These are phyloP conservation scores for Erysimum pusillum DNA, from an alignment of 441 rosid species.

Conservation along the genomic window DNA sequence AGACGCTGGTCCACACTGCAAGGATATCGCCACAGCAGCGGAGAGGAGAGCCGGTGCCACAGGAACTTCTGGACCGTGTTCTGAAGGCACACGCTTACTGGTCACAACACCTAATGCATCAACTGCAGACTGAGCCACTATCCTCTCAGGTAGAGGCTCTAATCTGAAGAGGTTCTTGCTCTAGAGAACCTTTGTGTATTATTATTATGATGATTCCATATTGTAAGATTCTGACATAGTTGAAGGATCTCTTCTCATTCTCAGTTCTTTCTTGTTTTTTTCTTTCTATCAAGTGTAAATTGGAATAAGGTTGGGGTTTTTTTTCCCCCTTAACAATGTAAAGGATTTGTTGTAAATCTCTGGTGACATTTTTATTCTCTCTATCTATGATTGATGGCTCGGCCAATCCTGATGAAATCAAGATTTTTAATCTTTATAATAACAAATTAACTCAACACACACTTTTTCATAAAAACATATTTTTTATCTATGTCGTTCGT, in stretches of 20 bases:
- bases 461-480: too few relatives aligned
- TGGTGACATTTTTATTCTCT: neutral
- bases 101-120: constrained; percentile 82
- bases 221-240: constrained; percentile 45
- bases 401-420: neutral
- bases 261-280: neutral
- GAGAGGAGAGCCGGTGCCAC: constrained; percentile 98
- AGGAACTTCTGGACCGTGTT: constrained; percentile 92
- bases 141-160: constrained; percentile 18
- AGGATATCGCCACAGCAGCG: constrained; percentile 97
- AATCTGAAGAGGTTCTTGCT: constrained; percentile 8
- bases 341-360: constrained; percentile 28
- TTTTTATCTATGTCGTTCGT: too few relatives aligned
- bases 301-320: constrained; percentile 33
- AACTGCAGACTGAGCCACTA: constrained; percentile 51
- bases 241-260: constrained; percentile 24
- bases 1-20: constrained; percentile 97
- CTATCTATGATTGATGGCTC: neutral
- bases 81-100: constrained; percentile 85
- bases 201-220: constrained; percentile 22
- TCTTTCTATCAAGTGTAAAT: constrained; percentile 32
- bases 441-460: too few relatives aligned
- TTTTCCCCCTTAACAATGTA: constrained; percentile 7
- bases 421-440: neutral
- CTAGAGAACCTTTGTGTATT: constrained; percentile 16